phyloP scores from a whole-genome alignment of 768 basidiomycete genomes.

The Boletellus sp. region DNA sequence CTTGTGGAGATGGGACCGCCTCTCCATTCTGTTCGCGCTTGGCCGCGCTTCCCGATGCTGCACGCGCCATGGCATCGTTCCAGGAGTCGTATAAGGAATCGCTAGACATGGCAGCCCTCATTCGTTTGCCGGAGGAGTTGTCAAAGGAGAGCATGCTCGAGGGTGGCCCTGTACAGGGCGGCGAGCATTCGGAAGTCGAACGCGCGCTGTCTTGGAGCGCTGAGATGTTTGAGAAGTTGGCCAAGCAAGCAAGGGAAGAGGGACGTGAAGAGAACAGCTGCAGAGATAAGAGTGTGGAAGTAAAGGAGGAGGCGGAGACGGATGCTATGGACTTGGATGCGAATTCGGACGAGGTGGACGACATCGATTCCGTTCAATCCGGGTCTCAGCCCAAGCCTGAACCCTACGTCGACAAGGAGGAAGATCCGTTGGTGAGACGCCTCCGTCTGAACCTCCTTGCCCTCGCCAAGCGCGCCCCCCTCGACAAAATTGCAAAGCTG shows the following conservation, averaged over 20 bases:
- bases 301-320: slow-evolving; percentile 15
- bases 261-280: not conserved
- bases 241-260: not conserved
- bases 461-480: slow-evolving; percentile 71
- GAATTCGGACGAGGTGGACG: not conserved
- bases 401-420: slow-evolving; percentile 20
- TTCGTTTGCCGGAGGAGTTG: slow-evolving; percentile 40
- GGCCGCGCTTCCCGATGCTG: slow-evolving; percentile 11
- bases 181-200: slow-evolving; percentile 30
- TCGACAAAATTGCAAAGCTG: slow-evolving; percentile 64
- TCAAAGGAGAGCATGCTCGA: slow-evolving; percentile 28
- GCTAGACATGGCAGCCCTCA: slow-evolving; percentile 43
- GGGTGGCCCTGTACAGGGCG: slow-evolving; percentile 7
- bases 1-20: not conserved
- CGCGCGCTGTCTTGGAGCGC: slow-evolving; percentile 56
- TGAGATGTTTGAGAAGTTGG: slow-evolving; percentile 44
- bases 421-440: slow-evolving; percentile 51
- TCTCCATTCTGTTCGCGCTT: slow-evolving; percentile 13
- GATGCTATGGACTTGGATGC: slow-evolving; percentile 21
- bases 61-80: slow-evolving; percentile 2
- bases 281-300: slow-evolving; percentile 4
- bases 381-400: not conserved
- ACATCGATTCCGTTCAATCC: not conserved
- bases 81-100: slow-evolving; percentile 13
- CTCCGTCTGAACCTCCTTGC: slow-evolving; percentile 73